Percentiles rank a stretch among this genome's conserved stretches.
These are phyloP conservation scores for Dicorynia guianensis DNA, from an alignment of 306 rosid genomes.

Conservation along the genomic window DNA sequence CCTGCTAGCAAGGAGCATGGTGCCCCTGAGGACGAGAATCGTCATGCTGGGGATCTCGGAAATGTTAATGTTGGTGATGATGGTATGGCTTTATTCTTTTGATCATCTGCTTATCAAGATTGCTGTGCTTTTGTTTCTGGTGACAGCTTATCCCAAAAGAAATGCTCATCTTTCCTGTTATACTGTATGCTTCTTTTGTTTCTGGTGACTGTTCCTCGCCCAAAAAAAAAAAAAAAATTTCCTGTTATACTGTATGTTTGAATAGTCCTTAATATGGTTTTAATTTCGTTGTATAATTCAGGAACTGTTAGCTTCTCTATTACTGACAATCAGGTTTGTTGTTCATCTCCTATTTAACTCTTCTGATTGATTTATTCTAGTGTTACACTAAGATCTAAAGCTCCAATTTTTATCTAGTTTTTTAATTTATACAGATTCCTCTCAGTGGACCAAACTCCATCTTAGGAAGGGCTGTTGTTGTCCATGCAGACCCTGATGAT, in stretches of 20 bases:
- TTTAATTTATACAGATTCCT: slow-evolving; percentile 71
- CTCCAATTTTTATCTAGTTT: slow-evolving; percentile 28
- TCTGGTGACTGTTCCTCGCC: not conserved
- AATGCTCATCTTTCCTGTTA: not conserved
- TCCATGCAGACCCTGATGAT: slow-evolving; percentile 93
- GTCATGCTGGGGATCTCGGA: slow-evolving; percentile 99
- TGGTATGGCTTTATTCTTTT: slow-evolving; percentile 56
- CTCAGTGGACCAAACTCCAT: slow-evolving; percentile 82
- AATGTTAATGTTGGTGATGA: slow-evolving; percentile 80
- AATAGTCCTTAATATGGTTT: slow-evolving; percentile 39
- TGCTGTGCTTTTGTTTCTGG: not conserved
- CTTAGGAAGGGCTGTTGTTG: slow-evolving; percentile 96
- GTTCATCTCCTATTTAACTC: slow-evolving; percentile 30
- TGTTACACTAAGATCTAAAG: not conserved
- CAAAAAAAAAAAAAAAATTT: not conserved
- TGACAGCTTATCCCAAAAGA: not conserved
- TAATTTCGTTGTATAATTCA: slow-evolving; percentile 50
- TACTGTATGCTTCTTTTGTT: not conserved
- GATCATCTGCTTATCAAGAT: slow-evolving; percentile 10
- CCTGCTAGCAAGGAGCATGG: slow-evolving; percentile 86
- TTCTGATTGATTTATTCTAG: not conserved
- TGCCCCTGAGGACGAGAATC: slow-evolving; percentile 77
- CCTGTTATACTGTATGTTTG: not conserved
- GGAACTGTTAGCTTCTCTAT: slow-evolving; percentile 73
- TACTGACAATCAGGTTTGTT: slow-evolving; percentile 75